Evolutionary conservation across 805 yeast genomes (phyloP).

Genomic region (Hanseniaspora pseudoguilliermondii): DNA sequence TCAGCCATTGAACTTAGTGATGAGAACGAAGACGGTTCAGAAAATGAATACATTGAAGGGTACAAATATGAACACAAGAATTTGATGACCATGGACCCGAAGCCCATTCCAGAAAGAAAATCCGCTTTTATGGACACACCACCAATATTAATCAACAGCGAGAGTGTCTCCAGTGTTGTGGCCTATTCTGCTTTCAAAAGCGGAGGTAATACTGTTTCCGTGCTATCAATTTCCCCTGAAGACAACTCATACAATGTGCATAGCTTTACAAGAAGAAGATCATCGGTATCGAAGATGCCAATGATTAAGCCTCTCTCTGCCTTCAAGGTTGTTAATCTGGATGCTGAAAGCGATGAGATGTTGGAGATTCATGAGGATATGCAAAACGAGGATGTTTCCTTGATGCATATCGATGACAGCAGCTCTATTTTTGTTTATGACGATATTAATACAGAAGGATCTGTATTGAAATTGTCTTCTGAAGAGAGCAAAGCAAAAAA

Average conservation of each 20-base stretch:
- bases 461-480: conserved; percentile 3
- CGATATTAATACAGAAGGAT: conserved; percentile 11
- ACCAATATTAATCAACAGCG: neutral
- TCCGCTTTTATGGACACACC: neutral
- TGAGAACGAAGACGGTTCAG: neutral
- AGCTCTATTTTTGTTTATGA: neutral
- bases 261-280: conserved; percentile 4
- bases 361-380: neutral
- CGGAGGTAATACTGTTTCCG: neutral
- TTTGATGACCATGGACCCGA: conserved; percentile 1
- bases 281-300: conserved; percentile 11
- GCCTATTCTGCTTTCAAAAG: conserved; percentile 5
- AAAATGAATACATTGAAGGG: conserved; percentile 5
- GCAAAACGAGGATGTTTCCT: neutral
- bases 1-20: conserved; percentile 9
- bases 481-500: neutral
- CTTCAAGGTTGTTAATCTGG: neutral
- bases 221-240: conserved; percentile 8
- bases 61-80: conserved; percentile 10
- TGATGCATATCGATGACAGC: neutral
- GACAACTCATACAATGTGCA: neutral
- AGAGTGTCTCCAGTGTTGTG: neutral
- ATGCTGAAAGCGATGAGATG: neutral
- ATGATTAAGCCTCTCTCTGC: neutral
- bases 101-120: neutral